These are phyloP conservation scores for Kodamaea hsintzibuensis DNA, from an alignment of 805 yeast species.

Conservation along the genomic window DNA sequence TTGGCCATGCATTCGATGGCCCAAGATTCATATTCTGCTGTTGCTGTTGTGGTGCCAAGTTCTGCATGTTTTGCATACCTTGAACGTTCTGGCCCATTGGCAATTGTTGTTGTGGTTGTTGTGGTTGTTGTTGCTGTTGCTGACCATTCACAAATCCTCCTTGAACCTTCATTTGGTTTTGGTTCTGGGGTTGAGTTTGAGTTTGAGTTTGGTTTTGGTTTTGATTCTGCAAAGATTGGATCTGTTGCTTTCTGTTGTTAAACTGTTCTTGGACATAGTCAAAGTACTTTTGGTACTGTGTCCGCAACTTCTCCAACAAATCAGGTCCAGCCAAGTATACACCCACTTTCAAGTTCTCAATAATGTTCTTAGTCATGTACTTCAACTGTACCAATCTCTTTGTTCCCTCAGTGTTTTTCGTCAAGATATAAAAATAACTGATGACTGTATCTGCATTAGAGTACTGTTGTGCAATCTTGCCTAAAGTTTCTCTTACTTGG, in stretches of 20 bases:
- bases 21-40: slow-evolving; percentile 14
- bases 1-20: slow-evolving; percentile 16
- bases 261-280: slow-evolving; percentile 70
- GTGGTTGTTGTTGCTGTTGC: slow-evolving; percentile 8
- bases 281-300: slow-evolving; percentile 73
- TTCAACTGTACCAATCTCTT: slow-evolving; percentile 76
- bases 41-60: slow-evolving; percentile 1
- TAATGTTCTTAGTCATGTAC: slow-evolving; percentile 72
- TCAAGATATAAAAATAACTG: slow-evolving; percentile 74
- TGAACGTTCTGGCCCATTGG: slow-evolving; percentile 4
- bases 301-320: slow-evolving; percentile 65
- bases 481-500: slow-evolving; percentile 54
- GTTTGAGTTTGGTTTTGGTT: slow-evolving; percentile 4
- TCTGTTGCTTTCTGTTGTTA: slow-evolving; percentile 37
- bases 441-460: slow-evolving; percentile 72
- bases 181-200: slow-evolving; percentile 3
- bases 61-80: slow-evolving; percentile 6
- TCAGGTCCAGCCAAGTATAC: slow-evolving; percentile 72
- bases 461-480: slow-evolving; percentile 57
- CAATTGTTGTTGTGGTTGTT: slow-evolving; percentile 12
- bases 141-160: neutral
- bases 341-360: slow-evolving; percentile 66
- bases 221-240: slow-evolving; percentile 25
- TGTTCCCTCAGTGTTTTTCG: slow-evolving; percentile 75
- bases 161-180: slow-evolving; percentile 7